Conservation (phyloP, 2,329 filamentous ascomycete species). For the Claviceps lovelessii region DNA sequence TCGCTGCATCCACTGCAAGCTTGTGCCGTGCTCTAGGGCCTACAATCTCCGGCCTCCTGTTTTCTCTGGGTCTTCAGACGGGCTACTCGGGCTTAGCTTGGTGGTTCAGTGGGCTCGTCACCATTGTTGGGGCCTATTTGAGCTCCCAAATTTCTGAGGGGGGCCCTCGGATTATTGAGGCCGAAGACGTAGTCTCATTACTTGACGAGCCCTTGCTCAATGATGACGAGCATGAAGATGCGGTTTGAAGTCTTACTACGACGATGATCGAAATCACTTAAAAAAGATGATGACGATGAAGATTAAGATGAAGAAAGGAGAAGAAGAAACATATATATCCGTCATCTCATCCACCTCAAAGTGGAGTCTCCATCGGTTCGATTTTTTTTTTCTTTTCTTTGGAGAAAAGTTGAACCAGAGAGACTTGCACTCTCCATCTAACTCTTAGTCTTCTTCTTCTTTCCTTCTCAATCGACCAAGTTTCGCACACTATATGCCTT, state of each 20-base stretch:
- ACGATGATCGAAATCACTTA: not conserved
- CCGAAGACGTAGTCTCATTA: constrained; percentile 26
- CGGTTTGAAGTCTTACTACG: constrained; percentile 12
- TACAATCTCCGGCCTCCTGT: constrained; percentile 72
- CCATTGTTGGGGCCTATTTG: constrained; percentile 58
- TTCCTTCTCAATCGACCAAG: not conserved
- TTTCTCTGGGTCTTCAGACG: constrained; percentile 61
- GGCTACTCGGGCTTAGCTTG: constrained; percentile 83
- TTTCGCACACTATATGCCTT: not conserved
- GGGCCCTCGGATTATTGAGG: constrained; percentile 26
- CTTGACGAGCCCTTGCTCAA: constrained; percentile 17
- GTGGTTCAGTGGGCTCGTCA: constrained; percentile 77
- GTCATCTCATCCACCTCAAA: not conserved
- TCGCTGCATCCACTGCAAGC: constrained; percentile 81
- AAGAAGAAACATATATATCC: not conserved
- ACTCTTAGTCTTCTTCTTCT: not conserved
- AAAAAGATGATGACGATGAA: no score
- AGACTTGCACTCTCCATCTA: not conserved
- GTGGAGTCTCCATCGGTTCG: not conserved
- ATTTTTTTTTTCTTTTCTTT: not conserved
- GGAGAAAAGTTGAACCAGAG: no score
- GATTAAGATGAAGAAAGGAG: no score
- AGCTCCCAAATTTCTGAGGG: constrained; percentile 63
- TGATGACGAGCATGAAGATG: constrained; percentile 17
- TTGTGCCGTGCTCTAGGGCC: constrained; percentile 79